These are phyloP conservation scores for Phytopythium sindhum DNA, from an alignment of 352 stramenopile genomes.

Conservation along the genomic window DNA sequence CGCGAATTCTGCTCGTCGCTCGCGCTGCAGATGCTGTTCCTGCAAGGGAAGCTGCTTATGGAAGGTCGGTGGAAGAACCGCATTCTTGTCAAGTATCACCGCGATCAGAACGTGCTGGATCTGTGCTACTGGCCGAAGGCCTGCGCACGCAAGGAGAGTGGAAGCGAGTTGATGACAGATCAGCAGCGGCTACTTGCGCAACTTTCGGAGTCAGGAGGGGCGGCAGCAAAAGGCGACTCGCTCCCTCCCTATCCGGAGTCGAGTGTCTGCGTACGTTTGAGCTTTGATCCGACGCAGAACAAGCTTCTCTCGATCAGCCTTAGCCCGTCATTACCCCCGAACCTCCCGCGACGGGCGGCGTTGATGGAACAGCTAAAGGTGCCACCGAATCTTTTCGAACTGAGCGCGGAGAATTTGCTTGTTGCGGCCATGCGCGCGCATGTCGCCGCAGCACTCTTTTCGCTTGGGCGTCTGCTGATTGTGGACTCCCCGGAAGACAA, in stretches of 20 bases:
- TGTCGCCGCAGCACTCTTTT: conserved; percentile 68
- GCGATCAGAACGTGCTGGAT: conserved; percentile 73
- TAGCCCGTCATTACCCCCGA: conserved; percentile 61
- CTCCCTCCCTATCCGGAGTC: conserved; percentile 53
- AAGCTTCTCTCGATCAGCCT: conserved; percentile 62
- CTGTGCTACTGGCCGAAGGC: conserved; percentile 83
- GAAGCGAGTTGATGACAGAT: conserved; percentile 36
- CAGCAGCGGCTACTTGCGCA: conserved; percentile 63
- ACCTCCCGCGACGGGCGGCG: conserved; percentile 45
- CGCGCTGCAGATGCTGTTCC: conserved; percentile 69
- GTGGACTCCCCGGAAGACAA: conserved; percentile 60
- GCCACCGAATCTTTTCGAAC: conserved; percentile 72
- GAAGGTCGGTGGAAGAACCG: conserved; percentile 79
- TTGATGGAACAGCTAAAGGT: conserved; percentile 62
- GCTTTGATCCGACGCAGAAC: conserved; percentile 54
- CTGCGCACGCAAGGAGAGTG: conserved; percentile 50
- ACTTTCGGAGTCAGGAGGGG: conserved; percentile 31
- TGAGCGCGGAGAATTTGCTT: conserved; percentile 74
- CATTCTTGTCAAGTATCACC: conserved; percentile 75
- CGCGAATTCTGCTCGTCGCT: conserved; percentile 80
- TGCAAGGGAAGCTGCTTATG: conserved; percentile 73
- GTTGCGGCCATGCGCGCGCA: conserved; percentile 76
- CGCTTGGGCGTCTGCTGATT: conserved; percentile 63
- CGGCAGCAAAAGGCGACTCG: conserved; percentile 14
- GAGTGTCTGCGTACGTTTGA: conserved; percentile 66